Evolutionary conservation across 768 basidiomycete species (phyloP).

Genomic region (Leccinum boreale): DNA sequence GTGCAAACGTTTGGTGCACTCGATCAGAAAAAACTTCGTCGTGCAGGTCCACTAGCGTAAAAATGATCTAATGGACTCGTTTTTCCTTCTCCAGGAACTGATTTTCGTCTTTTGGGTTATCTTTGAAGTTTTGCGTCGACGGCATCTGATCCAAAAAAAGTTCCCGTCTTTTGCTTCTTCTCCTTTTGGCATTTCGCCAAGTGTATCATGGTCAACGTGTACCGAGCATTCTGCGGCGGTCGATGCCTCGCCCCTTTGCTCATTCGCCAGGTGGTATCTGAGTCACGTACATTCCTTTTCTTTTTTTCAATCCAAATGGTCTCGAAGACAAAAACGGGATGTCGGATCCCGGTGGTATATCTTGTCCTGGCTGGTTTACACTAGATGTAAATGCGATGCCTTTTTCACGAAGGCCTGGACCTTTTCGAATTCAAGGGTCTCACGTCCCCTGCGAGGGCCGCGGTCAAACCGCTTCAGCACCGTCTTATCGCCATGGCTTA

Average conservation of each 20-base stretch:
- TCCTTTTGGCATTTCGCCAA: conserved; percentile 2
- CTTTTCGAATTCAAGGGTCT: background rate
- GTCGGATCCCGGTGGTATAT: background rate
- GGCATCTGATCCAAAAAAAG: background rate
- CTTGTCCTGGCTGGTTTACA: background rate
- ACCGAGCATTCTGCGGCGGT: conserved; percentile 13
- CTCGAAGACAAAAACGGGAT: background rate
- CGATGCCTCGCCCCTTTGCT: background rate
- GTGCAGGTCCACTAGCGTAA: background rate
- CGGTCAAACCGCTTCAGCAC: no score
- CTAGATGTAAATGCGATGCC: background rate
- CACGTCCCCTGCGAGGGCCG: no score
- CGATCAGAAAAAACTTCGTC: background rate
- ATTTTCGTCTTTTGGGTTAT: background rate
- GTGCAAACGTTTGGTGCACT: background rate
- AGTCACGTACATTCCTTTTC: background rate
- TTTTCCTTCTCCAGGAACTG: background rate
- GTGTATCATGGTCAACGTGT: conserved; percentile 26
- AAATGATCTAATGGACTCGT: background rate
- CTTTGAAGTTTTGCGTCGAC: background rate
- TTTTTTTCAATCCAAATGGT: background rate
- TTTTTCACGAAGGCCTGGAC: background rate
- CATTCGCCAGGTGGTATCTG: background rate
- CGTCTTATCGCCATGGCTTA: no score
- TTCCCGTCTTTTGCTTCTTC: background rate